Evolutionary conservation across 2,329 filamentous ascomycete genomes (phyloP).

Genomic region (Cylindrodendrum hubeiense): DNA sequence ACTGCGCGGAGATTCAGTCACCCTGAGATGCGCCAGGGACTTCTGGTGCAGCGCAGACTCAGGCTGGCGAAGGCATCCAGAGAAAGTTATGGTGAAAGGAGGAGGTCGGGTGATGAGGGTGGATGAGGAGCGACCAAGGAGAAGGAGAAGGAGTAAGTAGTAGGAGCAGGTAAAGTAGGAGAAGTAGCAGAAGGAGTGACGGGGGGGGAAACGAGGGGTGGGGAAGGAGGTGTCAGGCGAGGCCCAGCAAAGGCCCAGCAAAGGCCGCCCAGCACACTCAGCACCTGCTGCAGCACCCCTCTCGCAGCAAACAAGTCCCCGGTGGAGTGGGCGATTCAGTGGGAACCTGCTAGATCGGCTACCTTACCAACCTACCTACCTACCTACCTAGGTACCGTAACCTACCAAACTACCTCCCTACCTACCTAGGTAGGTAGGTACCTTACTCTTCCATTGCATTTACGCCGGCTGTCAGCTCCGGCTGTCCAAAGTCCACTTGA

Average conservation of each 20-base stretch:
- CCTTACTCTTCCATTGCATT: too few species aligned
- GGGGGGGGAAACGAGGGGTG: conserved; percentile 39
- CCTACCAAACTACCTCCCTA: too few species aligned
- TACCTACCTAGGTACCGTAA: too few species aligned
- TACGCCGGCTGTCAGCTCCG: too few species aligned
- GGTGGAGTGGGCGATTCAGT: not conserved
- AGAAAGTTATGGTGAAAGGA: conserved; percentile 28
- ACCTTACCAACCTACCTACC: too few species aligned
- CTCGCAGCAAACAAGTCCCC: not conserved
- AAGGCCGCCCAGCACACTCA: conserved; percentile 11
- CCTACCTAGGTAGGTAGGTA: too few species aligned
- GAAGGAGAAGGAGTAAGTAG: conserved; percentile 33
- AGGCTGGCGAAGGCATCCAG: conserved; percentile 30
- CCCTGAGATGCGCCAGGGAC: conserved; percentile 22
- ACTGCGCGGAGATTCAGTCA: conserved; percentile 31
- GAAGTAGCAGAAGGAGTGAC: conserved; percentile 33
- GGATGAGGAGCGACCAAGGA: conserved; percentile 32
- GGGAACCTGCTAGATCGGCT: too few species aligned
- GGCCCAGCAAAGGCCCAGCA: conserved; percentile 14
- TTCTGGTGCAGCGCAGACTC: conserved; percentile 28
- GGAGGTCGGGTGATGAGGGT: conserved; percentile 37
- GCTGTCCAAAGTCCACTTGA: too few species aligned
- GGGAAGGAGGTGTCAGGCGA: conserved; percentile 39
- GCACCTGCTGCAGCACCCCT: conserved; percentile 16
- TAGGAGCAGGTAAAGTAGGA: conserved; percentile 31